Evolutionary conservation across 371 early-diverging fungal genomes (phyloP).

Genomic region (Sporodiniella umbellata): DNA sequence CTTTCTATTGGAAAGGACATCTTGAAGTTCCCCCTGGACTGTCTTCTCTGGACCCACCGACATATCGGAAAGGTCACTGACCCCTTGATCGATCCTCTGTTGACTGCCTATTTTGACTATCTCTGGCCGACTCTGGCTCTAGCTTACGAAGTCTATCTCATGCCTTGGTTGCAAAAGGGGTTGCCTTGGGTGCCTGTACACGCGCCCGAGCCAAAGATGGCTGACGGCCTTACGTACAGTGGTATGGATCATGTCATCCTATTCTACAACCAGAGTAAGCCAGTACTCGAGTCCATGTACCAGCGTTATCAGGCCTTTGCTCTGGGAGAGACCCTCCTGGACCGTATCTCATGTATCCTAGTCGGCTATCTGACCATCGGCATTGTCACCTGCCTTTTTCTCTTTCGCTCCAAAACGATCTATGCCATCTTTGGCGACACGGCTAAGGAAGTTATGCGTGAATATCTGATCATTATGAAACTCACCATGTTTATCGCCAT

Average conservation of each 20-base stretch:
- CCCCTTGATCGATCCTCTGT: conserved; percentile 49
- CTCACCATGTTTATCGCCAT: conserved; percentile 77
- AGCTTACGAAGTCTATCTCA: neutral
- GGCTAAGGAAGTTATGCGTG: conserved; percentile 43
- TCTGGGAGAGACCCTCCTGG: conserved; percentile 23
- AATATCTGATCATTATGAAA: conserved; percentile 57
- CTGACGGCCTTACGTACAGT: neutral
- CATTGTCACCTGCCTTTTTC: conserved; percentile 28
- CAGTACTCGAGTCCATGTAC: conserved; percentile 5
- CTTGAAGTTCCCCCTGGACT: conserved; percentile 44
- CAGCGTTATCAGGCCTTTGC: conserved; percentile 34
- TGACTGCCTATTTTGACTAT: conserved; percentile 26
- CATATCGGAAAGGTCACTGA: conserved; percentile 42
- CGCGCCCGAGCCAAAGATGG: no score
- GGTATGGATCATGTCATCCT: neutral
- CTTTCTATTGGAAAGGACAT: conserved; percentile 16
- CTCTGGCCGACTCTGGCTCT: conserved; percentile 1
- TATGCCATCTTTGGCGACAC: conserved; percentile 30
- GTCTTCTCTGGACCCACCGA: conserved; percentile 30
- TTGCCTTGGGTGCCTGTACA: no score
- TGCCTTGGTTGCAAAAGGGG: neutral
- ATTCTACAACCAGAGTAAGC: conserved; percentile 9
- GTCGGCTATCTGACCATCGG: conserved; percentile 34
- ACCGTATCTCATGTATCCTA: conserved; percentile 33
- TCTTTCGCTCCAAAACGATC: conserved; percentile 8